Percentiles rank a stretch among this genome's conserved stretches.
Evolutionary conservation across 1,139 yeast genomes (phyloP).

Genomic region (Hansenula lynferdii): DNA sequence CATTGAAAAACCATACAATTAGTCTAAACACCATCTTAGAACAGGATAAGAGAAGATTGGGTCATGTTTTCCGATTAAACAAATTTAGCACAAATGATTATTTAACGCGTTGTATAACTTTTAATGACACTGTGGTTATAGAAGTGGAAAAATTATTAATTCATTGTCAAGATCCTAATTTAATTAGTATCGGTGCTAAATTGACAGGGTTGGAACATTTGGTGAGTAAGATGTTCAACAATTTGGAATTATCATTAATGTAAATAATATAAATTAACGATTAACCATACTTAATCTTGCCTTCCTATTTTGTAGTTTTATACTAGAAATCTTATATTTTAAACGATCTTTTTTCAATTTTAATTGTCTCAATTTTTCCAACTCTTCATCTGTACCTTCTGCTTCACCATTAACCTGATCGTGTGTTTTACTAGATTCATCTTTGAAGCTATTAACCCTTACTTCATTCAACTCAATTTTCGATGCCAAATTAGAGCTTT

Average conservation of each 20-base stretch:
- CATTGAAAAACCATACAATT: conserved; percentile 18
- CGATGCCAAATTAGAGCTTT: conserved; percentile 26
- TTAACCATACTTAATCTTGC: conserved; percentile 14
- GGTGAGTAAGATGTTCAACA: conserved; percentile 29
- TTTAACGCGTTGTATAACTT: conserved; percentile 32
- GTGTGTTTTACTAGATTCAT: conserved; percentile 8
- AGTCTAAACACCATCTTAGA: conserved; percentile 16
- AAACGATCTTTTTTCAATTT: conserved; percentile 32
- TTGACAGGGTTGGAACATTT: conserved; percentile 30
- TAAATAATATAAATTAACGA: conserved; percentile 5
- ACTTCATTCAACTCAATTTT: conserved; percentile 30
- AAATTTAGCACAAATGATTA: conserved; percentile 25
- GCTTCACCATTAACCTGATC: conserved; percentile 8
- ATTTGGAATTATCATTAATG: conserved; percentile 22
- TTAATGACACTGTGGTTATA: conserved; percentile 32
- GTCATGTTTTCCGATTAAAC: conserved; percentile 16
- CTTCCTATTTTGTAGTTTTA: conserved; percentile 25
- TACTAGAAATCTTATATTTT: conserved; percentile 27
- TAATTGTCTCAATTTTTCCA: conserved; percentile 30
- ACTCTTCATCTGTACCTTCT: conserved; percentile 29
- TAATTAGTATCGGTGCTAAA: conserved; percentile 38
- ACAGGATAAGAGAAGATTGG: conserved; percentile 7
- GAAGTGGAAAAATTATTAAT: conserved; percentile 35
- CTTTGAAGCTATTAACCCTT: conserved; percentile 22
- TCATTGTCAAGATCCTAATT: conserved; percentile 40